phyloP scores from a whole-genome alignment of 2,329 filamentous ascomycete genomes.

The Verticillium nonalfalfae region DNA sequence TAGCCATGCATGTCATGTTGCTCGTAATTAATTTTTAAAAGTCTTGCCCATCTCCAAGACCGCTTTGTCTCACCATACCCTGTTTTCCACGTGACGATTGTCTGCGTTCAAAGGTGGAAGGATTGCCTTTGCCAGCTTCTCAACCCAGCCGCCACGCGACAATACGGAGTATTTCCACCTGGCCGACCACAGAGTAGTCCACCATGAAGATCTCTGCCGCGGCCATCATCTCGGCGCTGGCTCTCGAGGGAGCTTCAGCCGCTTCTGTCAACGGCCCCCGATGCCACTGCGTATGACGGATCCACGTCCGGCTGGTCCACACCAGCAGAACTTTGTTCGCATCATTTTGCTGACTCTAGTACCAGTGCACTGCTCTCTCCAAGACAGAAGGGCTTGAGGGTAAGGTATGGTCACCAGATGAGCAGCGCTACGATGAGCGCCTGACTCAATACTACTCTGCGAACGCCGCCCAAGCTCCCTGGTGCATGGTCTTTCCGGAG shows the following conservation, averaged over 20 bases:
- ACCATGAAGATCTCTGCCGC: conserved; percentile 3
- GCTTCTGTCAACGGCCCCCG: conserved; percentile 1
- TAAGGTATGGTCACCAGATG: conserved; percentile 15
- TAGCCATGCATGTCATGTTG: background rate
- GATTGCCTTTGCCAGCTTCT: background rate
- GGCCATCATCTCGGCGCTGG: conserved; percentile 3
- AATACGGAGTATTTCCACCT: background rate
- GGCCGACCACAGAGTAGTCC: background rate
- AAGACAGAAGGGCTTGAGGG: conserved; percentile 12
- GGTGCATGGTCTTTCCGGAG: conserved; percentile 14
- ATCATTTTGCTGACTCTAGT: conserved; percentile 1
- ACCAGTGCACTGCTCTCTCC: conserved; percentile 16
- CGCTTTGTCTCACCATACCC: background rate
- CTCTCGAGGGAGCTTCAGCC: background rate
- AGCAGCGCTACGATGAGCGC: conserved; percentile 13
- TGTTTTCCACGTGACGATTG: background rate
- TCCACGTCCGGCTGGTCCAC: background rate
- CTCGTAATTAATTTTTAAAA: background rate
- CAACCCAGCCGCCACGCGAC: background rate
- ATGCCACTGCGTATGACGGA: conserved; percentile 2
- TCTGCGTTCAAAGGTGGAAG: background rate
- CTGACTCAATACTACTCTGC: conserved; percentile 21
- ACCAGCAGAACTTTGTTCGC: background rate
- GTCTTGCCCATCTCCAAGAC: background rate
- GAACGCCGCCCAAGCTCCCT: conserved; percentile 20